Percentiles rank a stretch among this genome's conserved stretches.
Evolutionary conservation across 495 filamentous ascomycete genomes (phyloP).

Genomic region (Annulohypoxylon maeteangense): DNA sequence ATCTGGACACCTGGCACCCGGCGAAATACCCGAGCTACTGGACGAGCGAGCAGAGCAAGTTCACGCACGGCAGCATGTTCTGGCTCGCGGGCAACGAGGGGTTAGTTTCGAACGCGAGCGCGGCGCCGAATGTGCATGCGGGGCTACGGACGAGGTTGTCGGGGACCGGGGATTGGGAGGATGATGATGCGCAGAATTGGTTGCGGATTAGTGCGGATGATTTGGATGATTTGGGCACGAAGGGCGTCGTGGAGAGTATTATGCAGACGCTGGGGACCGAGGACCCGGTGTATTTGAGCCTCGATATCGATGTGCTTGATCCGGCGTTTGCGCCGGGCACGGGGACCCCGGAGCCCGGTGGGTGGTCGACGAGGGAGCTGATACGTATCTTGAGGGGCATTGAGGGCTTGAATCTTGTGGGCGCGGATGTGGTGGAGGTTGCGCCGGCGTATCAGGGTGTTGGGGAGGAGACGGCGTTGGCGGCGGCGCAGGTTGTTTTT

Average conservation of each 20-base stretch:
- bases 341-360: conserved; percentile 78
- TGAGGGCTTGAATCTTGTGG: conserved; percentile 75
- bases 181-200: conserved; percentile 72
- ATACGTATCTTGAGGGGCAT: conserved; percentile 75
- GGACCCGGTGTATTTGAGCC: conserved; percentile 74
- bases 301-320: conserved; percentile 82
- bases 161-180: conserved; percentile 73
- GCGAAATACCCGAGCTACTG: conserved; percentile 80
- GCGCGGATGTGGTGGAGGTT: conserved; percentile 86
- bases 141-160: conserved; percentile 78
- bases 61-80: conserved; percentile 90
- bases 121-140: conserved; percentile 75
- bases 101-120: conserved; percentile 69
- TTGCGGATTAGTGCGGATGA: conserved; percentile 73
- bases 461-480: conserved; percentile 84
- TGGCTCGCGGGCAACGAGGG: conserved; percentile 82
- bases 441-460: conserved; percentile 85
- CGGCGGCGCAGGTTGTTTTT: conserved; percentile 83
- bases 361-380: conserved; percentile 78
- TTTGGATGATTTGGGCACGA: conserved; percentile 72
- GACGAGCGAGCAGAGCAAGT: conserved; percentile 73
- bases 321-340: conserved; percentile 77
- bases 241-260: conserved; percentile 68
- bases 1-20: conserved; percentile 87
- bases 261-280: conserved; percentile 67